Evolutionary conservation across 2,329 filamentous ascomycete species (phyloP).

Genomic region (Verticillium nonalfalfae): DNA sequence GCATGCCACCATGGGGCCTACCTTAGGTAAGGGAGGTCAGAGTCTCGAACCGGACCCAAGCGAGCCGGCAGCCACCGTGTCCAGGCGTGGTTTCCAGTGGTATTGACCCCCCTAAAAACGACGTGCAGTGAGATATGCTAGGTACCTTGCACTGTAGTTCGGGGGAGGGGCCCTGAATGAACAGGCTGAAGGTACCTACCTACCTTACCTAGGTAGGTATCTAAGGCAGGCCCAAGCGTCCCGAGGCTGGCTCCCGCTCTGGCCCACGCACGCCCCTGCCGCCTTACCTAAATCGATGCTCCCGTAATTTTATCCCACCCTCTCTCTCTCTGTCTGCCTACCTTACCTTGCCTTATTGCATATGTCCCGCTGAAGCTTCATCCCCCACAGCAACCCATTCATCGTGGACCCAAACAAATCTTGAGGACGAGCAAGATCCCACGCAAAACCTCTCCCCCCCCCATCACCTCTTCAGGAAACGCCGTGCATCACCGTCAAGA

Average conservation of each 20-base stretch:
- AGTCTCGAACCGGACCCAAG: background rate
- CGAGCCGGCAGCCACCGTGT: no score
- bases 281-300: background rate
- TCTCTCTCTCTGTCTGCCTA: background rate
- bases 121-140: no score
- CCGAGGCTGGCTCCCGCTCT: background rate
- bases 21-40: background rate
- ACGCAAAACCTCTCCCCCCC: background rate
- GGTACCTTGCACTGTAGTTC: no score
- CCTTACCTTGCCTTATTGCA: background rate
- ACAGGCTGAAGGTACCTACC: no score
- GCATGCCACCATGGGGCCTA: no score
- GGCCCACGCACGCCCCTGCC: background rate
- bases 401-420: background rate
- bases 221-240: background rate
- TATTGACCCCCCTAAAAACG: no score
- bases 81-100: no score
- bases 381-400: background rate
- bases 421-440: conserved; percentile 1
- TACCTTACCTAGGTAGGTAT: no score
- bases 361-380: background rate
- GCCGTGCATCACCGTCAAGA: conserved; percentile 24
- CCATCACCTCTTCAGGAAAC: background rate
- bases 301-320: background rate
- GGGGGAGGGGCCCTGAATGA: no score